Evolutionary conservation across 129 eudicot species (phyloP).

Genomic region (Flaveria trinervia): DNA sequence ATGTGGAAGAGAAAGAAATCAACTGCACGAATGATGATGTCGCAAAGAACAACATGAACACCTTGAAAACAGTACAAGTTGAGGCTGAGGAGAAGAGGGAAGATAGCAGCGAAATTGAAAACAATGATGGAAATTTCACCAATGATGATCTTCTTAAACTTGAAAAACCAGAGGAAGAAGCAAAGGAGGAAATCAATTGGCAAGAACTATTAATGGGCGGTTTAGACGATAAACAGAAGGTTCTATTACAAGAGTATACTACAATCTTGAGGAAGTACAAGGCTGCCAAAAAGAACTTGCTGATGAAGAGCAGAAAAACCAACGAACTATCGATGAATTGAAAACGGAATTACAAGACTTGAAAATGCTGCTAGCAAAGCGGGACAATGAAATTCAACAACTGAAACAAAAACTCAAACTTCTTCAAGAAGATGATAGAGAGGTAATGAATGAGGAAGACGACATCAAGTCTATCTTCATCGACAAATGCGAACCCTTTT

Average conservation of each 20-base stretch:
- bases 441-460: slow-evolving; percentile 31
- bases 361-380: slow-evolving; percentile 40
- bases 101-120: no score
- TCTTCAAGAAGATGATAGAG: slow-evolving; percentile 26
- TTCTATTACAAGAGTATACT: slow-evolving; percentile 70
- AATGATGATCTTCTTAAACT: background rate
- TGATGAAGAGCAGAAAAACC: slow-evolving; percentile 52
- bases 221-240: slow-evolving; percentile 67
- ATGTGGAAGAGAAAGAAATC: slow-evolving; percentile 16
- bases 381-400: slow-evolving; percentile 61
- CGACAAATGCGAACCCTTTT: slow-evolving; percentile 37
- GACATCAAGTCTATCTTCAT: slow-evolving; percentile 28
- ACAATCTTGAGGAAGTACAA: slow-evolving; percentile 68
- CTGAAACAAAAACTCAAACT: slow-evolving; percentile 54
- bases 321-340: slow-evolving; percentile 34
- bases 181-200: slow-evolving; percentile 44
- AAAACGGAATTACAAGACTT: slow-evolving; percentile 48
- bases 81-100: no score
- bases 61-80: no score
- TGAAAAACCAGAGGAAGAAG: background rate
- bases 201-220: slow-evolving; percentile 67
- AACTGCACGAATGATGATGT: background rate
- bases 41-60: background rate
- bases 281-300: slow-evolving; percentile 54
- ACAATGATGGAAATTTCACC: no score